These are phyloP conservation scores for Boletus patriciae DNA, from an alignment of 768 basidiomycete species.

Conservation along the genomic window DNA sequence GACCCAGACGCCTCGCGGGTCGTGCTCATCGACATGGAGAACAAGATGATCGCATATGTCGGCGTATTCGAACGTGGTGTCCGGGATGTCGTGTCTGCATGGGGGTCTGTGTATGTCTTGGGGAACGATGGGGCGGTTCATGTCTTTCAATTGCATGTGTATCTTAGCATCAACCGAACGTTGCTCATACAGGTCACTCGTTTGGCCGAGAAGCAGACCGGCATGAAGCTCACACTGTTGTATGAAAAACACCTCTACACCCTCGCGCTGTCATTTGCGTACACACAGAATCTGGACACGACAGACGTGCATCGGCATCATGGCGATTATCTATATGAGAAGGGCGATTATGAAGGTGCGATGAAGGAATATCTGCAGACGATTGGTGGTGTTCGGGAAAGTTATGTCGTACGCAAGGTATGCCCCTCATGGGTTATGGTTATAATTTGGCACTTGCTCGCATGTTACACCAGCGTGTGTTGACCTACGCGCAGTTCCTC, in stretches of 20 bases:
- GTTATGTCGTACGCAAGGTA: constrained; percentile 97
- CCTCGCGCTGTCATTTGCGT: constrained; percentile 80
- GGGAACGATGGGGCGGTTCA: constrained; percentile 76
- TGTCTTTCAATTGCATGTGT: not conserved
- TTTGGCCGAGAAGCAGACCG: constrained; percentile 76
- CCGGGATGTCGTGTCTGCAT: constrained; percentile 75
- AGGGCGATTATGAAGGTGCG: constrained; percentile 89
- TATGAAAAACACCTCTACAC: constrained; percentile 77
- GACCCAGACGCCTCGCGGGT: constrained; percentile 72
- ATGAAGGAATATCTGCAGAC: constrained; percentile 93
- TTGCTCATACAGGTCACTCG: constrained; percentile 50
- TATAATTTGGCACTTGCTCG: not conserved
- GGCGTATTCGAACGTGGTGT: constrained; percentile 83
- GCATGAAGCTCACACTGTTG: constrained; percentile 82
- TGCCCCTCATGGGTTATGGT: not conserved
- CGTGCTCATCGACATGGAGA: constrained; percentile 87
- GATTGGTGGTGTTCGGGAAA: constrained; percentile 84
- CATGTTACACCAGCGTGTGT: not conserved
- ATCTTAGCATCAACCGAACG: not conserved
- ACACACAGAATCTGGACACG: constrained; percentile 75
- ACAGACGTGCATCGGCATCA: constrained; percentile 90
- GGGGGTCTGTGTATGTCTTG: constrained; percentile 78
- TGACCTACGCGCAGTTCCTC: constrained; percentile 63
- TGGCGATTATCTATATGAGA: constrained; percentile 87
- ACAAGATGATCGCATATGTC: constrained; percentile 85